Evolutionary conservation across 768 basidiomycete species (phyloP), one percentile per base, ranked within the genome.

Genomic region (Termitomyces sp.): DNA sequence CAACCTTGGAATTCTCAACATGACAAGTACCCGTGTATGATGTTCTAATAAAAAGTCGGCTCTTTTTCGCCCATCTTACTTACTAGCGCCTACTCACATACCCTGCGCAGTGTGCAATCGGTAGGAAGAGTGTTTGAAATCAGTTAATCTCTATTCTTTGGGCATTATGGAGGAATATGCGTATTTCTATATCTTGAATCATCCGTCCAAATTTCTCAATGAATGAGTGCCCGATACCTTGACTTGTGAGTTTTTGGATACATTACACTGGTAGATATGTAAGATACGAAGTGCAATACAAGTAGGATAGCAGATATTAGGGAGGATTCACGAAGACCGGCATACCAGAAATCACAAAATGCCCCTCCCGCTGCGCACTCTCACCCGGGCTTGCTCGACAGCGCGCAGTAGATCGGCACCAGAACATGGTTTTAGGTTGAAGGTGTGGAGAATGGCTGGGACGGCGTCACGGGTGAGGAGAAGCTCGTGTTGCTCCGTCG

Each of bases 371-470:
- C 62, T 72, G 45, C 63, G 51, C 10, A 73, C 66, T 56, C 78
- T 69, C 45, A 72, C 60, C 48, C 70, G 62, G 6, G 78, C 77
- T 63, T 92, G 89, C 58, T 84, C 83, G 12, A 90, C 67, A 5
- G 89, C 90, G 35, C 87, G 81, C 61, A 81, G 75, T 43, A 91
- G 67, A 63, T 86, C 82, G 34, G 74, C 69, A 27, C 72, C 73
- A 29, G 80, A 74, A 25, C 71, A 73, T 31, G 72, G 62, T 9
- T 80, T 73, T 27, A 89, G 69, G 11, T 68, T 69, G 47, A 87
- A 81, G 12, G 73, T 53, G 9, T 70, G 61, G 17, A 82, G 63
- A 50, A 91, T 77, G 23, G 64, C 63, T 12, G 84, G 82, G 2
- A 90, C 75, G 31, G 77, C 84, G 19, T 81, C 77, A 21, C 74